Evolutionary conservation across 305 asterid species (phyloP).

Genomic region (Fraxinus albicans): DNA sequence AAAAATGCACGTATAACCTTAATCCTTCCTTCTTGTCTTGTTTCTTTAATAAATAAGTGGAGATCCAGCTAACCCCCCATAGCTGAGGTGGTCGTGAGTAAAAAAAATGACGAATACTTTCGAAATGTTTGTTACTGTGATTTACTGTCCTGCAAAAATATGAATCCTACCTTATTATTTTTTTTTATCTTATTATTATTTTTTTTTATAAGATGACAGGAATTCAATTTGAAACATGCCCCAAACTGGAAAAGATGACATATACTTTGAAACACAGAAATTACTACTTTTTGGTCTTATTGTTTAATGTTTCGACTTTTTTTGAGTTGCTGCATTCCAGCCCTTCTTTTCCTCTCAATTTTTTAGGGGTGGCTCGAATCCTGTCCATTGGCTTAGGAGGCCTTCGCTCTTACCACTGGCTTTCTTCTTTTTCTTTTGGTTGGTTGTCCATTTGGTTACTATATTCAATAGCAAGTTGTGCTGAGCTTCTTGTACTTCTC

Average conservation of each 20-base stretch:
- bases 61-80: background rate
- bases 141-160: background rate
- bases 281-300: background rate
- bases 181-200: too few species aligned
- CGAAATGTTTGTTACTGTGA: background rate
- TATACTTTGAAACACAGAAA: background rate
- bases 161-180: background rate
- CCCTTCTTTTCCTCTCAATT: background rate
- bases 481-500: conserved; percentile 2
- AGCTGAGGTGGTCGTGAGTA: background rate
- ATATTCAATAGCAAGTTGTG: background rate
- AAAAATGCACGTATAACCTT: background rate
- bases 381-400: background rate
- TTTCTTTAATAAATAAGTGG: background rate
- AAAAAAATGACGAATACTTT: background rate
- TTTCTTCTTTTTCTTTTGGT: background rate
- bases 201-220: background rate
- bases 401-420: background rate
- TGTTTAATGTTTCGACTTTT: background rate
- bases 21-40: background rate
- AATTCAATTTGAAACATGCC: background rate
- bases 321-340: background rate
- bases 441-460: background rate
- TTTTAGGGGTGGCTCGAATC: background rate
- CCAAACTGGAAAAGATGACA: background rate